Base-by-base conservation (phyloP, 2,329 filamentous ascomycete species). In the Botrytis medusae region DNA sequence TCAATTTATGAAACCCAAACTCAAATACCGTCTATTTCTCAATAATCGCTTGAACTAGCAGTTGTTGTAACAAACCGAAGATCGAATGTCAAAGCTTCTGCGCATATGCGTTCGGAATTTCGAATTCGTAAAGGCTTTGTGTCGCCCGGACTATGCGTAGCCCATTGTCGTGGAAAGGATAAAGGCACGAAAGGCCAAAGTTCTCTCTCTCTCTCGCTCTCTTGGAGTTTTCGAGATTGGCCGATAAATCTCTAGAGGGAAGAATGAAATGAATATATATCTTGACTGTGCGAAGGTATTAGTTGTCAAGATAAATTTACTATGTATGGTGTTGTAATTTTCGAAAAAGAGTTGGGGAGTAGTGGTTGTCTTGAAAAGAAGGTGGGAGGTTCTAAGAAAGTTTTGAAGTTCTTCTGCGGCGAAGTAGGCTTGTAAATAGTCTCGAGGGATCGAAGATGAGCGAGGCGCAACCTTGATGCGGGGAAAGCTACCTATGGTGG, bases 91-190 rank as follows among this genome's bases (percentile, higher is more conserved):
- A 18, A 69, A 74, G 65, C 74, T 76, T 78, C 74, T 75, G 74
- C 75, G 76, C 76, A 75, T 57, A 57, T 77, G 74, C 72, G 75
- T 62, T 51, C 40, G 68, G 40, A 48, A 63, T 70, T 14, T 59
- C 44, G 46, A 65, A 64, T 54, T 70, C 65, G 72, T 71, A 46
- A 76, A 78, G 78, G 78, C 78, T 80, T 75, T 73, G 71, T 76
- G 72, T 76, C 75, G 79, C 78, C 79, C 72, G 71, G 75, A 71
- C 75, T 79, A 80, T 78, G 74, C 77, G 77, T 74, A 71, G 78
- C 79, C 80, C 79, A 81, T 81, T 75, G 76, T 80, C 74, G 74
- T 76, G 54, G 51, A 34, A 69, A 69, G 51, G 68, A 69, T 71
- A 75, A 72, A 69, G 74, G 74, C 73, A 74, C 73, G 48, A 46